These are phyloP conservation scores for Starmerella bacillaris DNA, from an alignment of 805 yeast species.

Conservation along the genomic window DNA sequence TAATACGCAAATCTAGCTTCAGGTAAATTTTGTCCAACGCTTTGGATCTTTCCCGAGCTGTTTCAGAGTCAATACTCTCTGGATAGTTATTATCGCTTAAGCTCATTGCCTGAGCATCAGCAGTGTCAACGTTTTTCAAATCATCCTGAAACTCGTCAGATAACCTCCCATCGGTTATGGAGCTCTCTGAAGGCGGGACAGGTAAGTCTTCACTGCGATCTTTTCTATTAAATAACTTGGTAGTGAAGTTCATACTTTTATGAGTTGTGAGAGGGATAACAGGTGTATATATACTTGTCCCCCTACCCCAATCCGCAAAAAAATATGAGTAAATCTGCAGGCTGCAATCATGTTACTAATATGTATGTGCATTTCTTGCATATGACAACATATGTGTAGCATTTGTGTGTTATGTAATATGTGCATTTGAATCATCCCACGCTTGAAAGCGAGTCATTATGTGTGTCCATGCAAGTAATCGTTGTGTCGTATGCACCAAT, in stretches of 20 bases:
- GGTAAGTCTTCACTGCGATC: too few species aligned
- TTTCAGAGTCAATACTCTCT: neutral
- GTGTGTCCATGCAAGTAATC: neutral
- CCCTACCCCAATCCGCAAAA: neutral
- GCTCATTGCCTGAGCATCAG: too few species aligned
- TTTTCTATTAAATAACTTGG: too few species aligned
- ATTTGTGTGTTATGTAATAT: constrained; percentile 1
- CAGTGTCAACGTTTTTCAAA: too few species aligned
- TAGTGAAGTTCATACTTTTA: neutral
- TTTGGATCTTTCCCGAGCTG: too few species aligned
- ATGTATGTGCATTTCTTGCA: constrained; percentile 1
- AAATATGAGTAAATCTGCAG: constrained; percentile 1
- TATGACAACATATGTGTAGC: neutral
- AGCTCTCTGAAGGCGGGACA: too few species aligned
- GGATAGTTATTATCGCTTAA: too few species aligned
- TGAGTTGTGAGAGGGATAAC: neutral
- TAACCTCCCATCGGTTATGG: too few species aligned
- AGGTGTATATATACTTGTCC: neutral
- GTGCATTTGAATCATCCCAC: neutral
- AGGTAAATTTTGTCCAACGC: constrained; percentile 26
- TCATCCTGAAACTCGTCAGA: too few species aligned
- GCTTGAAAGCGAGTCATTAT: neutral
- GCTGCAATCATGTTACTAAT: neutral
- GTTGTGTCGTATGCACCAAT: constrained; percentile 17
- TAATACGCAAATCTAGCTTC: constrained; percentile 49